Evolutionary conservation across 768 basidiomycete species (phyloP).

Genomic region (Suillus subaureus): DNA sequence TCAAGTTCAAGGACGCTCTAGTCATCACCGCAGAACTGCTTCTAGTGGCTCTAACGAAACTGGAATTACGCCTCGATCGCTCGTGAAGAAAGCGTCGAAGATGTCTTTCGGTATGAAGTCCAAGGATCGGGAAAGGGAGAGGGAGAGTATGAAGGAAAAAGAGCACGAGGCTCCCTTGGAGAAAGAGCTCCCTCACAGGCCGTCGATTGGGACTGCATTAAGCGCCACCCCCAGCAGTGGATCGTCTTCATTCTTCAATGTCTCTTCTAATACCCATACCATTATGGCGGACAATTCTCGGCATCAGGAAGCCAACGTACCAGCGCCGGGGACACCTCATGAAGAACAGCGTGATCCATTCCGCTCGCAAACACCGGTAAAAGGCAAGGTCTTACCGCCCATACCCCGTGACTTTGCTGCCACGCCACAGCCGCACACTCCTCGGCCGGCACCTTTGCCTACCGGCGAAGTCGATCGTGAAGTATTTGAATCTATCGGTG

Average conservation of each 20-base stretch:
- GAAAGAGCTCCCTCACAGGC: constrained; percentile 47
- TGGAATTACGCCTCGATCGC: constrained; percentile 48
- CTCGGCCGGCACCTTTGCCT: constrained; percentile 55
- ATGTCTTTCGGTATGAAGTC: constrained; percentile 74
- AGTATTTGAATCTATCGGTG: constrained; percentile 71
- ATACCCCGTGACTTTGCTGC: constrained; percentile 73
- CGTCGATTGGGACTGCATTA: constrained; percentile 49
- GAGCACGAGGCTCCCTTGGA: constrained; percentile 41
- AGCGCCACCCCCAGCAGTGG: constrained; percentile 73
- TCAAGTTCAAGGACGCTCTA: constrained; percentile 28
- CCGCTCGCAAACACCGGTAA: constrained; percentile 53
- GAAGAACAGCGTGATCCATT: constrained; percentile 37
- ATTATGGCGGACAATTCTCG: constrained; percentile 38
- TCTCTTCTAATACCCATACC: constrained; percentile 56
- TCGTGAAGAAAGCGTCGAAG: constrained; percentile 77
- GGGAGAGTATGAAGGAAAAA: constrained; percentile 46
- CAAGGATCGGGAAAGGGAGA: constrained; percentile 51
- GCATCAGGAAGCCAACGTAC: constrained; percentile 28
- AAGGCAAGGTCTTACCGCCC: constrained; percentile 71
- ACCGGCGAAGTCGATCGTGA: constrained; percentile 70
- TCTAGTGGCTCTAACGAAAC: constrained; percentile 58
- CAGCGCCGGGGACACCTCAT: constrained; percentile 20
- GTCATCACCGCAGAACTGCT: constrained; percentile 43
- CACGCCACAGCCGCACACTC: constrained; percentile 33
- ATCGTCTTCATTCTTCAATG: constrained; percentile 87